These are phyloP conservation scores for Asterophora lycoperdoides DNA, from an alignment of 768 basidiomycete species.

Conservation along the genomic window DNA sequence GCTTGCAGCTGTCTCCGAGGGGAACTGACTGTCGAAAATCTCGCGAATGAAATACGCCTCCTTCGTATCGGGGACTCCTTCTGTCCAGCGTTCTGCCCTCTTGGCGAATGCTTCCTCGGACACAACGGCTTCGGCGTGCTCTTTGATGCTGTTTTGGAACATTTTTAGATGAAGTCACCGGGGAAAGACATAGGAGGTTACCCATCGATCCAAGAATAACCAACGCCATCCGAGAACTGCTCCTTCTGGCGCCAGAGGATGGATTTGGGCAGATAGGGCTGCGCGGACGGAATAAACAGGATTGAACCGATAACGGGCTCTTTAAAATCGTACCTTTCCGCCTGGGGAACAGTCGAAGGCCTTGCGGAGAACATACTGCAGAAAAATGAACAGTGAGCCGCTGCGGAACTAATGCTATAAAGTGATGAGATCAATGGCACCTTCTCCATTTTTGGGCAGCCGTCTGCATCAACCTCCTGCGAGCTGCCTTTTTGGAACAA, in stretches of 20 bases:
- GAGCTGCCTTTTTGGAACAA: conserved; percentile 78
- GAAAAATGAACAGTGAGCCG: background rate
- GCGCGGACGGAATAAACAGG: conserved; percentile 4
- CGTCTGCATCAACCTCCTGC: conserved; percentile 79
- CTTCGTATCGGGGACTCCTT: conserved; percentile 89
- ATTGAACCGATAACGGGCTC: background rate
- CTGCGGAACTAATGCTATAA: no score
- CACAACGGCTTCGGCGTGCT: conserved; percentile 68
- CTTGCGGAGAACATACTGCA: conserved; percentile 89
- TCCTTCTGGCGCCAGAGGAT: conserved; percentile 99
- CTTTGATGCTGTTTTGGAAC: conserved; percentile 67
- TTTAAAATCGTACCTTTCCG: conserved; percentile 49
- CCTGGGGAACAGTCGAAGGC: conserved; percentile 87
- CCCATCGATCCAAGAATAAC: conserved; percentile 99
- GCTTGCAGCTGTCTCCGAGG: conserved; percentile 75
- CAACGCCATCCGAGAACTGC: conserved; percentile 98
- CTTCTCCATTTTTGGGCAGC: conserved; percentile 94
- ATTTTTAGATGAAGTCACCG: background rate
- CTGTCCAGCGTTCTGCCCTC: conserved; percentile 68
- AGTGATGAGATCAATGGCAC: conserved; percentile 30
- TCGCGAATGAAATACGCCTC: conserved; percentile 94
- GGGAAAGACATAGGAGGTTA: conserved; percentile 27
- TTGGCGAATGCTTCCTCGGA: conserved; percentile 80
- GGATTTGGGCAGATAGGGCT: conserved; percentile 90
- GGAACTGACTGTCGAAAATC: conserved; percentile 90